Conservation (phyloP, 176 grass and related monocot species). For the Thinopyrum elongatum region DNA sequence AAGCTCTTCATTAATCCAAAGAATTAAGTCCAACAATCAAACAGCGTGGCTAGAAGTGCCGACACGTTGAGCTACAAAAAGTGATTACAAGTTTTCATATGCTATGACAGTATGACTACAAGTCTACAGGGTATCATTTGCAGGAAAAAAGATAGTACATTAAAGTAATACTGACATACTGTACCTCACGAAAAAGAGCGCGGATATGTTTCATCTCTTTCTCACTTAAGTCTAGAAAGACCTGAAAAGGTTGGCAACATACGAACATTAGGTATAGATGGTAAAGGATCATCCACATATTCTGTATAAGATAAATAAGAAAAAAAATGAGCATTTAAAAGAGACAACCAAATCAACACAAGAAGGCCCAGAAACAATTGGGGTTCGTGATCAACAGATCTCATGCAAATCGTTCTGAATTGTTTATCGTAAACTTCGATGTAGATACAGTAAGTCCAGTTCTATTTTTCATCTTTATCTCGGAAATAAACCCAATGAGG, state of each 20-base stretch:
- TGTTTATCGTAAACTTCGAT: not conserved
- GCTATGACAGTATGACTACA: not conserved
- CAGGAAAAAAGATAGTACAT: not conserved
- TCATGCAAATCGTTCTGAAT: no score
- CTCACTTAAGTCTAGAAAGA: constrained; percentile 87
- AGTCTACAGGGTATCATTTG: not conserved
- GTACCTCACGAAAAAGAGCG: constrained; percentile 77
- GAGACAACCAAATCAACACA: constrained; percentile 13
- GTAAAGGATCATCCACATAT: constrained; percentile 11
- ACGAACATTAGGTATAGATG: constrained; percentile 12
- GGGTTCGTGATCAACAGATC: no score
- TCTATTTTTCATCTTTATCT: not conserved
- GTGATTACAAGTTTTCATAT: not conserved
- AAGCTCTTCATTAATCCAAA: constrained; percentile 8
- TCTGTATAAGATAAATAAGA: not conserved
- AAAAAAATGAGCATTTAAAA: not conserved
- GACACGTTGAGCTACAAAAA: constrained; percentile 1
- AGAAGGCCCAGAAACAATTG: constrained; percentile 1
- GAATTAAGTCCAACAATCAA: not conserved
- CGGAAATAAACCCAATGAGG: not conserved
- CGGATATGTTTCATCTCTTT: constrained; percentile 79
- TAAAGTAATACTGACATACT: not conserved
- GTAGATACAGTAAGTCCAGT: not conserved
- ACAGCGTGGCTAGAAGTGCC: not conserved
- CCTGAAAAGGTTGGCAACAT: constrained; percentile 47